Base-by-base conservation (phyloP, 495 filamentous ascomycete species). In the Aspergillus nanangensis region DNA sequence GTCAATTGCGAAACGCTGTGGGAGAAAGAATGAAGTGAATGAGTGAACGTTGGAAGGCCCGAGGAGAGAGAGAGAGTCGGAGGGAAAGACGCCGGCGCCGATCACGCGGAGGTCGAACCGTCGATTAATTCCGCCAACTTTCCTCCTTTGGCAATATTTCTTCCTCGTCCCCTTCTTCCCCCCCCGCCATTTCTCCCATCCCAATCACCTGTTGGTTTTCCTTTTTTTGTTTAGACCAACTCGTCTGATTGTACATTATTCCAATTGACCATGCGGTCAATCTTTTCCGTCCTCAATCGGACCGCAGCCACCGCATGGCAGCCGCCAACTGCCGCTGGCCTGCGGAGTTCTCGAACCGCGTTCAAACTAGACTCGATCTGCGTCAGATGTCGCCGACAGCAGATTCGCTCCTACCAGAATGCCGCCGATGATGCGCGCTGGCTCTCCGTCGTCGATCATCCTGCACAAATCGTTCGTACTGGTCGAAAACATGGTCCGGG, bases 381-480 rank as follows among this genome's bases (percentile, higher is more conserved):
- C 58, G 46, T 60, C 37, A 54, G 62, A 60, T 71, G 65, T 44
- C 66, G 62, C 33, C 47, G 54, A 7, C 67, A 71, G 38, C 70
- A 74, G 40, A 56, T 57, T 35, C 67, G 66, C 21, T 60, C 52
- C 40, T 55, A 49, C 41, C 42, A 51, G 13, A 34, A 40, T 10
- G 56, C 56, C 22, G 84, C 72, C 56, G 86, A 91, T 57, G 75
- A 86, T 57, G 82, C 83, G 0, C 67, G 66, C 57, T 95, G 91
- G 72, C 69, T 79, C 22, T 92, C 88, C 2, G 80, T 95, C 46
- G 76, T 96, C 42, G 93, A 98, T 69, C 81, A 88, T 52, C 89
- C 93, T 3, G 77, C 90, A 2, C 74, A 75, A 19, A 78, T 94
- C 8, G 83, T 96, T 2, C 84, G 86, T 17, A 63, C 78, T 0